Percentiles rank a stretch among this genome's conserved stretches.
Evolutionary conservation across 495 filamentous ascomycete species (phyloP).

Genomic region (Penicillium cosmopolitanum): DNA sequence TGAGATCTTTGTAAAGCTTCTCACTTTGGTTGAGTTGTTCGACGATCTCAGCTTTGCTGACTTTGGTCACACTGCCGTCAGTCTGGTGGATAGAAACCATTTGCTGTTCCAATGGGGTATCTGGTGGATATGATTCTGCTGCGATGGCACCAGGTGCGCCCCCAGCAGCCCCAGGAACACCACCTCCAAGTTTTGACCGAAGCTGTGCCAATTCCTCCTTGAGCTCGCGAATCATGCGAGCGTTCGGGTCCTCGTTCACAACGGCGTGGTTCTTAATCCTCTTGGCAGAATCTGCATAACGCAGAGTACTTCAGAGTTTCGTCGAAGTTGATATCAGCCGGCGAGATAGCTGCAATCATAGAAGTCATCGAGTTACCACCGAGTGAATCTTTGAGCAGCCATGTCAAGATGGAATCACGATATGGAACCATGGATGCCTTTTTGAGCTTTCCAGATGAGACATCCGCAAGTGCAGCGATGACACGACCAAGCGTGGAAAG

Average conservation of each 20-base stretch:
- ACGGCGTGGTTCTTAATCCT: constrained; percentile 99
- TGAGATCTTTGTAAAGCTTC: constrained; percentile 94
- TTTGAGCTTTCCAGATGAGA: constrained; percentile 86
- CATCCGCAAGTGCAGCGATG: constrained; percentile 92
- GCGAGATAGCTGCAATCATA: constrained; percentile 99
- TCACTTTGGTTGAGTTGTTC: constrained; percentile 95
- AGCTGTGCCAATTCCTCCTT: constrained; percentile 93
- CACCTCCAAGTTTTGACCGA: constrained; percentile 81
- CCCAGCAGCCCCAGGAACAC: constrained; percentile 50
- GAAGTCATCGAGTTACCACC: constrained; percentile 99
- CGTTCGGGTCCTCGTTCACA: constrained; percentile 98
- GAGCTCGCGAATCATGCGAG: constrained; percentile 96
- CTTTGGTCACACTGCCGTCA: constrained; percentile 88
- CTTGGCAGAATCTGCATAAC: constrained; percentile 97
- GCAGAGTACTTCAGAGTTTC: constrained; percentile 93
- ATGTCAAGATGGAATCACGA: constrained; percentile 94
- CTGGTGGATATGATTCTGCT: constrained; percentile 86
- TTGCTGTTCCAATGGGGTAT: constrained; percentile 91
- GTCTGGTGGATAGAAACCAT: constrained; percentile 90
- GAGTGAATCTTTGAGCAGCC: constrained; percentile 95
- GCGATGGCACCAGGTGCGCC: constrained; percentile 44
- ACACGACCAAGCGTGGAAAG: constrained; percentile 96
- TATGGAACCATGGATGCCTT: constrained; percentile 88
- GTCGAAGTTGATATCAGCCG: constrained; percentile 99
- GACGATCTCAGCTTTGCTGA: constrained; percentile 97